Conservation (phyloP, 2,329 filamentous ascomycete species). For the Apiospora marii region DNA sequence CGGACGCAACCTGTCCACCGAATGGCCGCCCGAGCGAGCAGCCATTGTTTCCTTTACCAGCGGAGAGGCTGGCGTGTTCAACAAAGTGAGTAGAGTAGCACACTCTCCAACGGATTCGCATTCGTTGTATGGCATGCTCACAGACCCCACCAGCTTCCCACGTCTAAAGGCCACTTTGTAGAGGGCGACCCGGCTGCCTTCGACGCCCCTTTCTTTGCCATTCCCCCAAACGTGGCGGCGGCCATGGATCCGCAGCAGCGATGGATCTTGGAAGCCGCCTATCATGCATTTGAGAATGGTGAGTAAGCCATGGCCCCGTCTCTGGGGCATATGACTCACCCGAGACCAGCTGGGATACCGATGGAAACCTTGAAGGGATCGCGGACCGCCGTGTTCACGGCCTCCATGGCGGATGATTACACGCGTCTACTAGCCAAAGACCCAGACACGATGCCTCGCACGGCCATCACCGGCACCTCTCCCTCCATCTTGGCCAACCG, state of each 20-base stretch:
- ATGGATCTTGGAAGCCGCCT: background rate
- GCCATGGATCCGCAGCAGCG: conserved; percentile 3
- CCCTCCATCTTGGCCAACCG: conserved; percentile 38
- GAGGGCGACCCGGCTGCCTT: background rate
- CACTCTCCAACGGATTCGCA: too few relatives aligned
- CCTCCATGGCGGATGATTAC: background rate
- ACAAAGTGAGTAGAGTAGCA: too few relatives aligned
- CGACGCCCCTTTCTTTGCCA: background rate
- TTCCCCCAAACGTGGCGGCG: background rate
- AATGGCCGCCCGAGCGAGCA: background rate
- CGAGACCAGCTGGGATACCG: background rate
- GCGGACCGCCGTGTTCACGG: background rate
- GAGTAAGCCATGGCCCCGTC: background rate
- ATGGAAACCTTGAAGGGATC: background rate
- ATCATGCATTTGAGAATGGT: conserved; percentile 17
- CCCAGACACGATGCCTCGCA: background rate
- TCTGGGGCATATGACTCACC: background rate
- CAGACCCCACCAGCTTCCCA: too few relatives aligned
- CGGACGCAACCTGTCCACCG: background rate
- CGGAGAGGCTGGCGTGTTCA: too few relatives aligned
- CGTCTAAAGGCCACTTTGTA: background rate
- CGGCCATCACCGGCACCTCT: conserved; percentile 28
- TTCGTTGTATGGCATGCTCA: too few relatives aligned
- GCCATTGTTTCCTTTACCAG: background rate
- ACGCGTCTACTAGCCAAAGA: background rate